Base-by-base conservation (phyloP, 2,329 filamentous ascomycete genomes). In the Seiridium unicorne region DNA sequence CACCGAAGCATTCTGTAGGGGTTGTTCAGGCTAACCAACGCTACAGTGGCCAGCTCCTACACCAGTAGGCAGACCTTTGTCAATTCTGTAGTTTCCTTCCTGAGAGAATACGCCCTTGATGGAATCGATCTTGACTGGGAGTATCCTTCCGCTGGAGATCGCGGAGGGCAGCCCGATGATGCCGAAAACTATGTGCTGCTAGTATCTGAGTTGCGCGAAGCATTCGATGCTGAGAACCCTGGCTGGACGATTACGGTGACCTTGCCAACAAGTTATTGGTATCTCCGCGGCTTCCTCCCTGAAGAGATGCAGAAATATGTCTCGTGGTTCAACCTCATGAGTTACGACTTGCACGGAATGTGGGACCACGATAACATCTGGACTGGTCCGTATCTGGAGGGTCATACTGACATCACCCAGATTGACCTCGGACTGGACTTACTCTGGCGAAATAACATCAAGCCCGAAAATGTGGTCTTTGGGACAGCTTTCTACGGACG, bases 241-340 rank as follows among this genome's bases (percentile, higher is more conserved):
- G 18, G 36, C 59, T 44, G 47, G 51, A 47, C 44, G 5, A 9
- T 66, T 8, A 51, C 57, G 0, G 54, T 65, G 36, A 62, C 65
- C 1, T 66, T 48, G 3, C 64, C 64, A 0, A 44, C 60, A 1
- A 60, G 55, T 2, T 66, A 61, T 57, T 68, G 67, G 66, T 69
- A 68, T 51, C 57, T 76, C 0, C 60, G 62, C 0, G 57, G 64
- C 36, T 76, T 76, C 18, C 66, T 72, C 18, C 26, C 75, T 13
- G 31, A 59, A 5, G 38, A 8, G 11, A 46, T 60, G 40, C 8
- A 13, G n/a, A 46, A 35, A 11, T 18, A 38, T 32, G 26, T 34
- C n/a, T 26, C n/a, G 18, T 57, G 44, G 42, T 57, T 57, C 44
- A 57, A 48, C 31, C 9, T 57, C 18, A 57, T 57, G 55, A 36